Evolutionary conservation across 1,284 basidiomycete species (phyloP), one percentile per base, ranked within the genome.

Genomic region (Puccinia horiana): DNA sequence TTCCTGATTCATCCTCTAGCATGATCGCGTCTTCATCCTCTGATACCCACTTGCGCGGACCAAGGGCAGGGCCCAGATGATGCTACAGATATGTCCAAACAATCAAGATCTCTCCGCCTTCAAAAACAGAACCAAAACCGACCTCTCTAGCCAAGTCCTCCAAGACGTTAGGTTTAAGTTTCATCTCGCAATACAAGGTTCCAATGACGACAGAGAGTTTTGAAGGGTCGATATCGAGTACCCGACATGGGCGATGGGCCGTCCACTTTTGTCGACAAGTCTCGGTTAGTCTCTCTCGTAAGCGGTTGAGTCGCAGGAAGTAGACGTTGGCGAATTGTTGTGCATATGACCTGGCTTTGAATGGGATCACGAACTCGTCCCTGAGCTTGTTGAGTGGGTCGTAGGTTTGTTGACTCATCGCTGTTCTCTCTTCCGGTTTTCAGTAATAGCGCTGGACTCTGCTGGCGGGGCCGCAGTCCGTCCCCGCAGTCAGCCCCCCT

Each of bases 301-400:
- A n/a, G 32, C 42, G 32, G 16, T 1, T 9, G 0, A 80, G 37
- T 26, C 78, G 42, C 20, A 70, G 54, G 26, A 42, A 80, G 40
- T 80, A 81, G 42, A 81, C 54, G 29, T 81, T 81, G 9, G 79
- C 47, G 29, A 75, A 81, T 58, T 80, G 78, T 14, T 49, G 67
- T 5, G 47, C 49, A 52, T 70, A 80, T 16, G 32, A 37, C 32
- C 78, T 67, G 8, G 65, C 18, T 23, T 80, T 80, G 47, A 56
- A 72, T 58, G 65, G 40, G 26, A 80, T 61, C 26, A 80, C 16
- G 29, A 58, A 80, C 6, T 35, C 14, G 35, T 52, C 32, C 37
- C 78, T 0, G 9, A 54, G 54, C 47, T 16, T 20, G 1, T 37
- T 9, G 9, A 80, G 69, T 29, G 78, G 67, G 32, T 80, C 78